Evolutionary conservation across 306 rosid genomes (phyloP).

Genomic region (Quercus gilva): DNA sequence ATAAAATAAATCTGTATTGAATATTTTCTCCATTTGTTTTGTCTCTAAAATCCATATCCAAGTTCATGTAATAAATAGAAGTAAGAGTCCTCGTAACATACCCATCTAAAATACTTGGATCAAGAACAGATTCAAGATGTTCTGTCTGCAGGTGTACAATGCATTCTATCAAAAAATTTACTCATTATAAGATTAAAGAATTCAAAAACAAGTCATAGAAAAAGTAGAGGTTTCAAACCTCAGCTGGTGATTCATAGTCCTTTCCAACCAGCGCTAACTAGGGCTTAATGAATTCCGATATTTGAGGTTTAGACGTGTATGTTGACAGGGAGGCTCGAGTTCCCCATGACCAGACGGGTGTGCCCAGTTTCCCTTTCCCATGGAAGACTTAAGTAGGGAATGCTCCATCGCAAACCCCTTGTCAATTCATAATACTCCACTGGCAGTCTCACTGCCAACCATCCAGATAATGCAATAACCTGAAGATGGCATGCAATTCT

Average conservation of each 20-base stretch:
- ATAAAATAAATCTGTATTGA: not conserved
- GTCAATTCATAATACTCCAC: too few species aligned
- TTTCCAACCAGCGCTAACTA: too few species aligned
- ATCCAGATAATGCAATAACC: too few species aligned
- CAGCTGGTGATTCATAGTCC: constrained; percentile 67
- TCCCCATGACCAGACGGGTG: constrained; percentile 29
- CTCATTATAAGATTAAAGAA: not conserved
- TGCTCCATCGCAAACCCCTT: too few species aligned
- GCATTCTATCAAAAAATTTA: not conserved
- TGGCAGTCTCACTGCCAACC: too few species aligned
- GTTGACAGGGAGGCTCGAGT: constrained; percentile 45
- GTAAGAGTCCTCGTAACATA: constrained; percentile 29
- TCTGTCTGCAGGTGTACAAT: constrained; percentile 54
- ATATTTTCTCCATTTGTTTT: not conserved
- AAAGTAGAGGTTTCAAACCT: constrained; percentile 45
- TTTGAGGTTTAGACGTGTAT: constrained; percentile 34
- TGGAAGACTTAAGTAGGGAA: constrained; percentile 70
- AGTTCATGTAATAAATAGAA: not conserved
- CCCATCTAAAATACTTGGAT: constrained; percentile 45
- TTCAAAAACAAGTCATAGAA: not conserved
- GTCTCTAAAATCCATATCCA: constrained; percentile 6
- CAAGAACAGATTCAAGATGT: constrained; percentile 56
- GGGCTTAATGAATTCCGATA: not conserved
- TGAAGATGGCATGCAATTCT: too few species aligned
- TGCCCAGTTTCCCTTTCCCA: constrained; percentile 53